phyloP scores from a whole-genome alignment of 768 basidiomycete genomes.

The Trametopsis cervina region DNA sequence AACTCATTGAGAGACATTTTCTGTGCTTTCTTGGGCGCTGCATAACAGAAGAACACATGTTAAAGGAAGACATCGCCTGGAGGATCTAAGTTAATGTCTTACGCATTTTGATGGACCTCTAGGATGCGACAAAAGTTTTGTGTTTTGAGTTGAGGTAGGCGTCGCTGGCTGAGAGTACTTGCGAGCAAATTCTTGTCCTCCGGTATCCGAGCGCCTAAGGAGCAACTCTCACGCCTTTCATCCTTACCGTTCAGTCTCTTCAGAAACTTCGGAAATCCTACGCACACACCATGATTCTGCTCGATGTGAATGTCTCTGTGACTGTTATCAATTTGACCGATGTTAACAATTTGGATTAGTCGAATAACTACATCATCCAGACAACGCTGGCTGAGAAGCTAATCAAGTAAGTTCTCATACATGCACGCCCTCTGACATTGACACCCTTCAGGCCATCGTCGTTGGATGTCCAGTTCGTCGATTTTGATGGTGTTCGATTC shows the following conservation, averaged over 20 bases:
- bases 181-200: conserved; percentile 15
- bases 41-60: background rate
- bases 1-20: conserved; percentile 94
- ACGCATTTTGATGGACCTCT: conserved; percentile 26
- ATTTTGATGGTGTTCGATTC: conserved; percentile 96
- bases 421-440: conserved; percentile 10
- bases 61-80: conserved; percentile 5
- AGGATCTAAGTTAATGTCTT: conserved; percentile 3
- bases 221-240: conserved; percentile 6
- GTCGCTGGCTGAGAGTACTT: conserved; percentile 12
- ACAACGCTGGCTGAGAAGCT: conserved; percentile 84
- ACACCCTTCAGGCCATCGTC: conserved; percentile 64
- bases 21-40: conserved; percentile 87
- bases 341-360: conserved; percentile 34
- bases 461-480: conserved; percentile 93
- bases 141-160: conserved; percentile 2
- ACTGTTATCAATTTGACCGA: background rate
- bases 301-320: conserved; percentile 51
- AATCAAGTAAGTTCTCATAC: conserved; percentile 52
- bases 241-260: background rate
- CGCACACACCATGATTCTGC: conserved; percentile 73
- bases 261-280: no score
- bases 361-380: conserved; percentile 91
- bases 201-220: conserved; percentile 12
- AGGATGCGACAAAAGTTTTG: conserved; percentile 1